These are phyloP conservation scores for Trichocomaceae sp. DNA, from an alignment of 2,329 filamentous ascomycete species.

Conservation along the genomic window DNA sequence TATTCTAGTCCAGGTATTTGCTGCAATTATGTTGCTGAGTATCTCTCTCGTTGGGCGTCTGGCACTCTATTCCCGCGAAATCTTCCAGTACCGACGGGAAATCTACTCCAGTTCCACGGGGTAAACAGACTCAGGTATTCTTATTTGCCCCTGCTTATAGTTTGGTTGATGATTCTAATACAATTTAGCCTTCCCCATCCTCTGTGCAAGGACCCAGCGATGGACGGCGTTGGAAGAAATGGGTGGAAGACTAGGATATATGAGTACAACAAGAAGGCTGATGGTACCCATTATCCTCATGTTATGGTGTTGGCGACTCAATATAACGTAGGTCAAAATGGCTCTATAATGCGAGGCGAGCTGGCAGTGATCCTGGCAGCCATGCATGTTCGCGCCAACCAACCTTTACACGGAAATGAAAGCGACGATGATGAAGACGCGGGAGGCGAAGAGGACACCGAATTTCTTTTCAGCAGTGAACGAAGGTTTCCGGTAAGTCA, in stretches of 20 bases:
- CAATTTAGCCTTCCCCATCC: too few species aligned
- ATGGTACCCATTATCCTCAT: background rate
- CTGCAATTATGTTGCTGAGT: background rate
- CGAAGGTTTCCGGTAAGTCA: conserved; percentile 7
- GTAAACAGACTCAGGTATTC: background rate
- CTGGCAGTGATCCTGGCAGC: conserved; percentile 1
- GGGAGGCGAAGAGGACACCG: background rate
- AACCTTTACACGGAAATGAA: background rate
- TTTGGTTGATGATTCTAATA: background rate
- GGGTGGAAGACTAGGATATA: too few species aligned
- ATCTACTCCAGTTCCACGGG: background rate
- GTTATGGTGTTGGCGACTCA: background rate
- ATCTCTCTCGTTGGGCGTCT: background rate
- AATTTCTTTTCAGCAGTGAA: conserved; percentile 1
- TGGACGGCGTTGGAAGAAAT: too few species aligned
- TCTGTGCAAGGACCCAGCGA: too few species aligned
- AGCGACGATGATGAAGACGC: background rate
- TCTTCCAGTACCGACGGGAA: background rate
- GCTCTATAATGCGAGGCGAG: conserved; percentile 4
- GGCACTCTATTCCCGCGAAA: background rate
- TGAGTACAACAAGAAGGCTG: background rate
- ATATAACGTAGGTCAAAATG: background rate
- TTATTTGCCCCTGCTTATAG: background rate
- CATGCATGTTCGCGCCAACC: conserved; percentile 10
- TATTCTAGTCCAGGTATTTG: background rate